Evolutionary conservation across 768 basidiomycete species (phyloP).

Genomic region (Kondoa subrosea): DNA sequence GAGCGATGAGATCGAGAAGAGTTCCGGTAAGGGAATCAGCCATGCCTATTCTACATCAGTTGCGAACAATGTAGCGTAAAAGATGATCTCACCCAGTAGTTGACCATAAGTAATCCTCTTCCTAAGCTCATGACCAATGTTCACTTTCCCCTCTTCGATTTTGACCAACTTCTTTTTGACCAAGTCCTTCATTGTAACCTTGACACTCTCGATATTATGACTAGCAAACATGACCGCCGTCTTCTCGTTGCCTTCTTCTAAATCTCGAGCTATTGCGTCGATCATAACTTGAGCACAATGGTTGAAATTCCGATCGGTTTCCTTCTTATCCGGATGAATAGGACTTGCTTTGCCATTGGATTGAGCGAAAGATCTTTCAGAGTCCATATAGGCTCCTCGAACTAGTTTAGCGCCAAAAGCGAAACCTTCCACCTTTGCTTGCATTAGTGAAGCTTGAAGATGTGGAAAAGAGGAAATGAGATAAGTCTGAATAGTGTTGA

Average conservation of each 20-base stretch:
- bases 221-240: slow-evolving; percentile 26
- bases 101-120: slow-evolving; percentile 27
- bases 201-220: slow-evolving; percentile 26
- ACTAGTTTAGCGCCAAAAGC: slow-evolving; percentile 29
- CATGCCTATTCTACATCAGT: slow-evolving; percentile 20
- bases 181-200: slow-evolving; percentile 17
- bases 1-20: slow-evolving; percentile 15
- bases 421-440: slow-evolving; percentile 23
- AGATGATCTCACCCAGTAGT: slow-evolving; percentile 22
- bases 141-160: slow-evolving; percentile 13
- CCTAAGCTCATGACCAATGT: slow-evolving; percentile 21
- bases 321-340: slow-evolving; percentile 21
- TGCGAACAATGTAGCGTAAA: not conserved
- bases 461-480: slow-evolving; percentile 20
- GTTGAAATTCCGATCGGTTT: slow-evolving; percentile 28
- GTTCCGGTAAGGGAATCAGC: slow-evolving; percentile 23
- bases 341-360: not conserved
- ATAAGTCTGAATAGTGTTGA: slow-evolving; percentile 24
- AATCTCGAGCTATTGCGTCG: slow-evolving; percentile 17
- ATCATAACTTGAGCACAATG: slow-evolving; percentile 22
- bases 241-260: not conserved
- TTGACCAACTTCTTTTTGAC: slow-evolving; percentile 20
- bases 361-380: slow-evolving; percentile 18
- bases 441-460: slow-evolving; percentile 20
- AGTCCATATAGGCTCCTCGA: slow-evolving; percentile 28